Percentiles rank a stretch among this genome's conserved stretches.
Conservation (phyloP, 176 grass and related monocot genomes). For the Tillandsia leiboldiana region DNA sequence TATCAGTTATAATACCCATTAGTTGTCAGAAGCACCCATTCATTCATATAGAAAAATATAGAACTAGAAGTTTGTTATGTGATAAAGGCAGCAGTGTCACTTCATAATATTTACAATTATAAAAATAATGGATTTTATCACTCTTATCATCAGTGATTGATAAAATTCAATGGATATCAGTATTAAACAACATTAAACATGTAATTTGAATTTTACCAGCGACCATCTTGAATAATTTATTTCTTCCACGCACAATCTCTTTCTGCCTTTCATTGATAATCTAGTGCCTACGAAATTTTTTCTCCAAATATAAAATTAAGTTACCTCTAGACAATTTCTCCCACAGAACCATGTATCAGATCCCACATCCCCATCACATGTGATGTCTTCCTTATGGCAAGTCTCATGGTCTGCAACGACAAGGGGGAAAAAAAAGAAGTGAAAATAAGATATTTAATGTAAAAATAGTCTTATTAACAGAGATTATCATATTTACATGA, state of each 20-base stretch:
- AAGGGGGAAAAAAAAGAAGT: constrained; percentile 21
- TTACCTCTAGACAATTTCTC: constrained; percentile 53
- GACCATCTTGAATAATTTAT: not conserved
- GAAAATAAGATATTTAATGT: constrained; percentile 4
- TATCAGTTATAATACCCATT: no score
- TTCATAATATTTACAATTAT: no score
- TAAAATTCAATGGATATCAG: not conserved
- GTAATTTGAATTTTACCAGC: not conserved
- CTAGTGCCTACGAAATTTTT: not conserved
- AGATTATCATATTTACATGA: not conserved
- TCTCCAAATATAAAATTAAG: constrained; percentile 12
- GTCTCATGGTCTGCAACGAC: constrained; percentile 38
- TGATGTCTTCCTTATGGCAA: constrained; percentile 33
- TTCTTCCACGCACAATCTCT: not conserved
- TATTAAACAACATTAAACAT: not conserved
- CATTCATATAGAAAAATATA: no score
- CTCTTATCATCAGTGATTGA: not conserved
- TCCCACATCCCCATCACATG: constrained; percentile 23
- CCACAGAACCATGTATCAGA: constrained; percentile 57
- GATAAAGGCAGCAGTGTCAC: no score
- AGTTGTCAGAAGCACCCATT: no score
- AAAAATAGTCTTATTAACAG: not conserved
- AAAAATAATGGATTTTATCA: no score
- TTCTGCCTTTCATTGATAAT: not conserved
- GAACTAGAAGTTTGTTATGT: no score